phyloP scores from a whole-genome alignment of 257 asterid species.

The Misopates orontium region DNA sequence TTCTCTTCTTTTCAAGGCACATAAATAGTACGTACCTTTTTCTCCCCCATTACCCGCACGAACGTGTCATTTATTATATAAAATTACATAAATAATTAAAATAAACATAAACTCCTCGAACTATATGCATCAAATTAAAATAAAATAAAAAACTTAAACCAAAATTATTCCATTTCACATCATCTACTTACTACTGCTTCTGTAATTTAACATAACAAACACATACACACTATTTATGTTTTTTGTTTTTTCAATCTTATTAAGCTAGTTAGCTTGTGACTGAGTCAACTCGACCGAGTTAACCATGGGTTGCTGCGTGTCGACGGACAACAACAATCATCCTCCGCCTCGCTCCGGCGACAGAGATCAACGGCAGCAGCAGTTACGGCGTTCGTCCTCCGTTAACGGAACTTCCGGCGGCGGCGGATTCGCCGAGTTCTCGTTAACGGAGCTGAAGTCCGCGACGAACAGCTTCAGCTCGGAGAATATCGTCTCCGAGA shows the following conservation, averaged over 20 bases:
- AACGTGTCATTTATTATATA: constrained; percentile 17
- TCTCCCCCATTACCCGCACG: constrained; percentile 35
- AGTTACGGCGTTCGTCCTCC: constrained; percentile 54
- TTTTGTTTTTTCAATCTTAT: too few species aligned
- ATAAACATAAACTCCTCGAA: too few species aligned
- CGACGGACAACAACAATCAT: constrained; percentile 32
- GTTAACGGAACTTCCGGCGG: constrained; percentile 52
- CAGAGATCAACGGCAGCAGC: constrained; percentile 50
- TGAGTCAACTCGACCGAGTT: constrained; percentile 57
- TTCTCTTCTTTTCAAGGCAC: constrained; percentile 18
- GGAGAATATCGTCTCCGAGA: constrained; percentile 82
- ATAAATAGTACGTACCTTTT: too few species aligned
- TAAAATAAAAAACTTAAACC: background rate
- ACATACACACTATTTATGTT: too few species aligned
- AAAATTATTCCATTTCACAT: constrained; percentile 11
- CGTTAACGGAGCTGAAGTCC: constrained; percentile 68
- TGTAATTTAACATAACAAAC: too few species aligned
- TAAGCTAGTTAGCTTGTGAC: constrained; percentile 9
- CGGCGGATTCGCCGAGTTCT: constrained; percentile 75
- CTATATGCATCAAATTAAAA: too few species aligned
- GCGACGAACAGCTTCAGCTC: constrained; percentile 93
- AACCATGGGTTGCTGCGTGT: constrained; percentile 83
- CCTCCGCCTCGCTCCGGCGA: constrained; percentile 42
- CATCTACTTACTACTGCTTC: background rate
- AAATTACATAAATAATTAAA: too few species aligned